Conservation (phyloP, 2,329 filamentous ascomycete genomes). For the Neonectria ditissima region DNA sequence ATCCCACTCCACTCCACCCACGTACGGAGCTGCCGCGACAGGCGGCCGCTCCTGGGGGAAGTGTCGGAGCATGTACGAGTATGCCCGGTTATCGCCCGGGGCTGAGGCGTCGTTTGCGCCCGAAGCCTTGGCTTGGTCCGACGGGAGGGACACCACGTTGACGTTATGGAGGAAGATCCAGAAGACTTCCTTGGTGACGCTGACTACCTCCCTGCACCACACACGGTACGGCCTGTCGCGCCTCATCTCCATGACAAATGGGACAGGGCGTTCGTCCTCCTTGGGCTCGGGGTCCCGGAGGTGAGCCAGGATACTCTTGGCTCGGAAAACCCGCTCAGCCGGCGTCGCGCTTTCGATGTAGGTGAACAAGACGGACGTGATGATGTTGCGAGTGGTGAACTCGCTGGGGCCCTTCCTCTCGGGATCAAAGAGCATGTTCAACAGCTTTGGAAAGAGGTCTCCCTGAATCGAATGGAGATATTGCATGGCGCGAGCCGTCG, state of each 20-base stretch:
- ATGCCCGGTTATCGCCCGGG: conserved; percentile 56
- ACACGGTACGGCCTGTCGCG: conserved; percentile 88
- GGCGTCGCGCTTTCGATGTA: conserved; percentile 79
- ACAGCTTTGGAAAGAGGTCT: conserved; percentile 85
- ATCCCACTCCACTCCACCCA: conserved; percentile 98
- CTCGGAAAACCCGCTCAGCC: conserved; percentile 73
- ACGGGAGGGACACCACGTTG: conserved; percentile 81
- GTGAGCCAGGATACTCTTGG: conserved; percentile 80
- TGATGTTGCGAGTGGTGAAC: conserved; percentile 91
- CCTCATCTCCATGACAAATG: conserved; percentile 91
- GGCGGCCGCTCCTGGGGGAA: conserved; percentile 90
- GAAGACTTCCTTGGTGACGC: conserved; percentile 97
- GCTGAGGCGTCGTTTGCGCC: conserved; percentile 39
- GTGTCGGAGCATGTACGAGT: conserved; percentile 74
- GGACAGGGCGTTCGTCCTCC: conserved; percentile 80
- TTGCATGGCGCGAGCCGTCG: conserved; percentile 85
- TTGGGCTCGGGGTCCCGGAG: conserved; percentile 82
- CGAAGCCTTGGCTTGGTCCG: conserved; percentile 50
- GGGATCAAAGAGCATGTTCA: conserved; percentile 94
- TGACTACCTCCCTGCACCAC: conserved; percentile 93
- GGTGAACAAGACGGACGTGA: conserved; percentile 89
- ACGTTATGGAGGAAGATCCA: conserved; percentile 98
- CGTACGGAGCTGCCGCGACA: conserved; percentile 93
- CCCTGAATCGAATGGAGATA: conserved; percentile 84
- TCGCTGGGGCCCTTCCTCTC: conserved; percentile 98